Evolutionary conservation across 495 filamentous ascomycete species (phyloP).

Genomic region (Penicillium riverlandense): DNA sequence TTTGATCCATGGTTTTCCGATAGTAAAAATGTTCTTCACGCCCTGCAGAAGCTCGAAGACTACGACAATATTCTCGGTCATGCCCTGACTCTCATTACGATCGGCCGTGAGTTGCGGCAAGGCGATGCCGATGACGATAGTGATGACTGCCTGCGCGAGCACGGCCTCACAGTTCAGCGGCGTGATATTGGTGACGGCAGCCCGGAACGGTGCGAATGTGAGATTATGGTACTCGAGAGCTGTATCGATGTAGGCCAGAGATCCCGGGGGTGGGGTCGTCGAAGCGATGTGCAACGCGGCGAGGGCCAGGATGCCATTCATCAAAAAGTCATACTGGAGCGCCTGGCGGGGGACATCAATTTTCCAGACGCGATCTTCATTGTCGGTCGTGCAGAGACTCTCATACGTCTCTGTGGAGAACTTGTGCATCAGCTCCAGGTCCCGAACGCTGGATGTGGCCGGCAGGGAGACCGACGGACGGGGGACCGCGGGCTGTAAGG

Average conservation of each 20-base stretch:
- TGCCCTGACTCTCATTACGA: constrained; percentile 19
- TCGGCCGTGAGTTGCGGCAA: constrained; percentile 34
- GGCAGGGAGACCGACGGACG: constrained; percentile 5
- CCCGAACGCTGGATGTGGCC: constrained; percentile 13
- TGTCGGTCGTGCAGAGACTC: constrained; percentile 21
- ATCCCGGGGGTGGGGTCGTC: constrained; percentile 21
- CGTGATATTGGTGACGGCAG: constrained; percentile 37
- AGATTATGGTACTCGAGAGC: constrained; percentile 44
- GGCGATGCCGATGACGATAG: constrained; percentile 40
- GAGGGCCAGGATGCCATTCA: constrained; percentile 47
- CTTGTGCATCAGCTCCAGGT: constrained; percentile 36
- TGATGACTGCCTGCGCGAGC: constrained; percentile 45
- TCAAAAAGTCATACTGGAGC: constrained; percentile 44
- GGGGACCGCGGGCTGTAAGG: constrained; percentile 5
- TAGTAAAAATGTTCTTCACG: constrained; percentile 25
- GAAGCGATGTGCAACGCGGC: constrained; percentile 48
- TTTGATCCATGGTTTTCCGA: constrained; percentile 26
- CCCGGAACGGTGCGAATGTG: constrained; percentile 38
- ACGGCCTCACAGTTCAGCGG: constrained; percentile 44
- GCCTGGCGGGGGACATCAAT: constrained; percentile 40
- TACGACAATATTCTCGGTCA: constrained; percentile 31
- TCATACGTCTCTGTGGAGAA: constrained; percentile 34
- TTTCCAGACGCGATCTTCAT: constrained; percentile 28
- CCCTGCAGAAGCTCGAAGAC: constrained; percentile 33
- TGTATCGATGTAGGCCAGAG: constrained; percentile 40